These are phyloP conservation scores for Halophytophthora polymorphica DNA, from an alignment of 352 stramenopile genomes.

Conservation along the genomic window DNA sequence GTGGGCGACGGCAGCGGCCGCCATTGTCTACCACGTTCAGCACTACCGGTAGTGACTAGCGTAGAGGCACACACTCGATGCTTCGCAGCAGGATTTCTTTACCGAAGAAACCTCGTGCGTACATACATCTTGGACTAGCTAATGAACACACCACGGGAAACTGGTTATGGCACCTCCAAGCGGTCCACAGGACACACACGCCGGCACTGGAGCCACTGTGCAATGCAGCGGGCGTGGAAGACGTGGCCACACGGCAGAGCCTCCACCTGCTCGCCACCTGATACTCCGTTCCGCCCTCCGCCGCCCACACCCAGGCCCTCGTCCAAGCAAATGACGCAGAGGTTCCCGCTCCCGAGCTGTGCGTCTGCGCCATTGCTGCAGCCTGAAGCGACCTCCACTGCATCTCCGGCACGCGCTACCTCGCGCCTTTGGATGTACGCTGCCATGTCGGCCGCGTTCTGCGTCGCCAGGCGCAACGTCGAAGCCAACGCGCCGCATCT, in stretches of 20 bases:
- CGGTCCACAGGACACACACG: slow-evolving; percentile 36
- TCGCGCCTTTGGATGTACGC: slow-evolving; percentile 15
- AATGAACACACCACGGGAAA: too few relatives aligned
- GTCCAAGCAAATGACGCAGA: slow-evolving; percentile 40
- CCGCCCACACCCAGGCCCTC: not conserved
- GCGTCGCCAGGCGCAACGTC: slow-evolving; percentile 24
- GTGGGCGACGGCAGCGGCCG: too few relatives aligned
- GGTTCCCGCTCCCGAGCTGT: slow-evolving; percentile 1
- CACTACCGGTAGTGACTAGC: too few relatives aligned
- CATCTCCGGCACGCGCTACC: too few relatives aligned
- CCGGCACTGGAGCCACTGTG: slow-evolving; percentile 28
- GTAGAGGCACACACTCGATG: too few relatives aligned
- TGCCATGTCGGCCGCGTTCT: slow-evolving; percentile 27
- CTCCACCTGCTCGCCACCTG: slow-evolving; percentile 8
- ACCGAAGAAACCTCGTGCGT: too few relatives aligned
- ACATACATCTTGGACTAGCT: too few relatives aligned
- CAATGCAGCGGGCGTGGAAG: slow-evolving; percentile 35
- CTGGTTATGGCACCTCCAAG: too few relatives aligned
- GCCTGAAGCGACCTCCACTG: too few relatives aligned
- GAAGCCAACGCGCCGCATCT: slow-evolving; percentile 18
- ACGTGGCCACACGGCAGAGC: slow-evolving; percentile 37
- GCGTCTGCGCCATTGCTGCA: not conserved
- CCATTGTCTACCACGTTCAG: too few relatives aligned
- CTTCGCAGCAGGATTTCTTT: too few relatives aligned
- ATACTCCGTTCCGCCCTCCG: not conserved